Evolutionary conservation across 495 filamentous ascomycete genomes (phyloP).

Genomic region (Melanomma pulvis-pyrius): DNA sequence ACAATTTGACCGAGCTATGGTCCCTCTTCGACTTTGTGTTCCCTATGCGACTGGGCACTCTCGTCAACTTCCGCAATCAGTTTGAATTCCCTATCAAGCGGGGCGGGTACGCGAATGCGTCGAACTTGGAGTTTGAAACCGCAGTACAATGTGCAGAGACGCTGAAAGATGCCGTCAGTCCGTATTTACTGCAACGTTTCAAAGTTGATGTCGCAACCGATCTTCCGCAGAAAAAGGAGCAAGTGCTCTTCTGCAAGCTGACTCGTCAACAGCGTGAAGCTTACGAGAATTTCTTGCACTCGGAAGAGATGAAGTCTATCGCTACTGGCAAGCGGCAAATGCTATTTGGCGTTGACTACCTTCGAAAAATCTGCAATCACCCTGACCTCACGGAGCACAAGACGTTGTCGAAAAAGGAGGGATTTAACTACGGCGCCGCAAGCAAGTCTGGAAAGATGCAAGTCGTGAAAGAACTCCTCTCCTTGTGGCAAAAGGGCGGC

Average conservation of each 20-base stretch:
- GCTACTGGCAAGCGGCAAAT: constrained; percentile 72
- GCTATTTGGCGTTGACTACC: constrained; percentile 83
- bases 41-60: constrained; percentile 89
- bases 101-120: constrained; percentile 92
- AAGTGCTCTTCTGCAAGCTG: constrained; percentile 92
- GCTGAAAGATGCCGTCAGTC: constrained; percentile 85
- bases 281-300: constrained; percentile 79
- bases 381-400: constrained; percentile 80
- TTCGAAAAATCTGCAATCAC: constrained; percentile 97
- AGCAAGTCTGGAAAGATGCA: constrained; percentile 92
- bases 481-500: constrained; percentile 81
- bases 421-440: constrained; percentile 71
- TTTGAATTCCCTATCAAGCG: constrained; percentile 91
- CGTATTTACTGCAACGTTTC: constrained; percentile 88
- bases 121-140: constrained; percentile 87
- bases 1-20: constrained; percentile 95
- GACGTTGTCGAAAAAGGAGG: constrained; percentile 56
- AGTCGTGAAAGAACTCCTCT: constrained; percentile 79
- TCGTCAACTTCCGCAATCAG: constrained; percentile 83
- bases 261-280: constrained; percentile 72
- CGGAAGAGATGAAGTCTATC: constrained; percentile 79
- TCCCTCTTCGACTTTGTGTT: constrained; percentile 96
- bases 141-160: constrained; percentile 88
- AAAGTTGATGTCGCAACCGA: constrained; percentile 94
- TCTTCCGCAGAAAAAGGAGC: constrained; percentile 90